Percentiles rank a stretch among this genome's conserved stretches.
phyloP scores from a whole-genome alignment of 2,329 filamentous ascomycete genomes.

The Ceratocystis cacaofunesta region DNA sequence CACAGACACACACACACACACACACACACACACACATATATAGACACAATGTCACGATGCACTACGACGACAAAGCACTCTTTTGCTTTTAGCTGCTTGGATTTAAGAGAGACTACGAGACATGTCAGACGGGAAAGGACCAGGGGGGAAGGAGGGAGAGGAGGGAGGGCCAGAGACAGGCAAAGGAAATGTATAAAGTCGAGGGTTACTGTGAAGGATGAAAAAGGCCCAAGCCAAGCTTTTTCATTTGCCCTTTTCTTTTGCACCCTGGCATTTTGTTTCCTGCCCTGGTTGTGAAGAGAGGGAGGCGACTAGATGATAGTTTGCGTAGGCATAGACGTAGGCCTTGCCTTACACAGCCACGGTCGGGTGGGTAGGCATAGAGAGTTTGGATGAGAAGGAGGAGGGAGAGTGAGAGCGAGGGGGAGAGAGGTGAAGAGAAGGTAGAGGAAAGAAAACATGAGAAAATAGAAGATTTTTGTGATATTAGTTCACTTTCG shows the following conservation, averaged over 20 bases:
- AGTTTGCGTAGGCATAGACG: no score
- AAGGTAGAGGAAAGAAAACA: neutral
- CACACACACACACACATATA: neutral
- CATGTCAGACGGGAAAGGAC: neutral
- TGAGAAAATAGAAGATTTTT: neutral
- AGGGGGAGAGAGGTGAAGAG: neutral
- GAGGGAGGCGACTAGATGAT: neutral
- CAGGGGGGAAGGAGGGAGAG: neutral
- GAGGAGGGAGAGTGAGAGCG: neutral
- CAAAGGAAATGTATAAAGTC: neutral
- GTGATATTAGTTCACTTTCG: no score
- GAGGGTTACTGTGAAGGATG: neutral
- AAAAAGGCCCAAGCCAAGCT: neutral
- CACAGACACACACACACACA: neutral
- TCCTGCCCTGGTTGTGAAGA: no score
- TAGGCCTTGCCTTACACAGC: neutral
- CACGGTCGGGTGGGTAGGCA: neutral
- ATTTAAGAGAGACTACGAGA: neutral
- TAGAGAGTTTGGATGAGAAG: neutral
- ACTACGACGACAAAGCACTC: conserved; percentile 7
- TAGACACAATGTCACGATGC: neutral
- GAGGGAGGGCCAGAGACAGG: neutral
- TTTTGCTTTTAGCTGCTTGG: conserved; percentile 1
- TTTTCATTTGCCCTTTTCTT: neutral
- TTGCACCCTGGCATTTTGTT: no score